Base-by-base conservation (phyloP, 2,329 filamentous ascomycete species). In the Penicillium paneum region DNA sequence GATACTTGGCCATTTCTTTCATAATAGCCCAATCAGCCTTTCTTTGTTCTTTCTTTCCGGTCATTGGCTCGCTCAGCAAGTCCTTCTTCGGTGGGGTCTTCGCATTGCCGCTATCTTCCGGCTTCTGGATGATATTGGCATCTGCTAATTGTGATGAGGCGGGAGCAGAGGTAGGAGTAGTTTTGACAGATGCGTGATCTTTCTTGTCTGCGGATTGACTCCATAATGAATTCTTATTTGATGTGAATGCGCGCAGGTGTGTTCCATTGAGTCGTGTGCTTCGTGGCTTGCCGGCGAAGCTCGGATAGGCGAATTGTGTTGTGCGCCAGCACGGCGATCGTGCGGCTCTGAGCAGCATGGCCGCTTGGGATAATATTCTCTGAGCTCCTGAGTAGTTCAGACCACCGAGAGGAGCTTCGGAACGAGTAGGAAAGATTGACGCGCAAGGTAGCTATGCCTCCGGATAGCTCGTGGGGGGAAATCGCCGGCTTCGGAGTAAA, bases 1-100 rank as follows among this genome's bases (percentile, higher is more conserved):
- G 79, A 73, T 99, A 99, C 58, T 87, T 87, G 56, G 88, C 87
- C 93, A 99, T 97, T 73, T 99, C 93, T 76, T 89, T 95, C 81
- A 99, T 94, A 63, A 99, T 99, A 44, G 92, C 92, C 93, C 93
- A 97, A 70, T 99, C 94, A 8, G 92, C 93, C 76, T 92, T 95
- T 65, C 94, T 85, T 80, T 99, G 95, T 75, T 97, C 90, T 65
- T 92, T 86, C 19, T 85, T 87, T 47, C 84, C 85, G 68, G 83
- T 70, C 1, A 84, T 86, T 57, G 88, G 81, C 67, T 88, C 80
- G 12, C 81, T 76, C 19, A 89, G 82, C 40, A 92, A 74, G 29
- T 83, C 80, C 63, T 87, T 85, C 55, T 75, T 74, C 49, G 72
- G 70, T 42, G 65, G 56, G n/a, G 65, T 46, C 44, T 68, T 66